Evolutionary conservation across 2,329 filamentous ascomycete species (phyloP), one percentile per base, ranked within the genome.

Genomic region (Claviceps citrina): DNA sequence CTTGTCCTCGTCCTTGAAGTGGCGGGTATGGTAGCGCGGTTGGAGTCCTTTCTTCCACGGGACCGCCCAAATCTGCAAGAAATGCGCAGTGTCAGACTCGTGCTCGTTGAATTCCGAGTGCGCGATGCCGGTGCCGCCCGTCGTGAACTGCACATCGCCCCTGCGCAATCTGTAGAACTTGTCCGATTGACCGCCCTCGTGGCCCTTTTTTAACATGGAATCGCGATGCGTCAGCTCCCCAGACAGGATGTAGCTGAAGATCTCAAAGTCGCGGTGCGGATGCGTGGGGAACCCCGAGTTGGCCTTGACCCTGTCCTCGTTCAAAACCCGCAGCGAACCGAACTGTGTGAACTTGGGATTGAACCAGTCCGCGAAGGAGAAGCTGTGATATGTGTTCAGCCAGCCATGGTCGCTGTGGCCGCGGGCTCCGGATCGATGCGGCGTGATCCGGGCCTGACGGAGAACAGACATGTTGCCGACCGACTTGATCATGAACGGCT

Each of bases 191-290:
- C 56, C 67, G 18, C 68, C 73, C 53, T 81, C 77, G 16, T 65
- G 60, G 34, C 75, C 76, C 60, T 78, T 84, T 58, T 74, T 73
- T 50, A 84, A 73, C 78, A 93, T 87, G 44, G 75, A 82, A 62
- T 93, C 85, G 36, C 84, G 79, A 64, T 93, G 86, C 36, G 86
- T 89, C 46, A 93, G 72, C 61, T 89, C 83, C 47, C 86, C 85
- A 35, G 68, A 75, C n/a, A 93, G 67, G 52, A 93, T 80, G 62
- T 93, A 91, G 54, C 72, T 79, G 69, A 89, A 93, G 62, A 93
- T 93, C 60, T 93, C 82, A 58, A 85, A 87, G 58, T 93, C 82
- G 46, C 80, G 73, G 60, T 93, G 86, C 20, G 77, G 77, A 56
- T 93, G 86, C 0, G 83, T 86, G 4, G 84, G 84, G 62, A 93